Evolutionary conservation across 1,139 yeast genomes (phyloP).

Genomic region (Candida glucosophila): DNA sequence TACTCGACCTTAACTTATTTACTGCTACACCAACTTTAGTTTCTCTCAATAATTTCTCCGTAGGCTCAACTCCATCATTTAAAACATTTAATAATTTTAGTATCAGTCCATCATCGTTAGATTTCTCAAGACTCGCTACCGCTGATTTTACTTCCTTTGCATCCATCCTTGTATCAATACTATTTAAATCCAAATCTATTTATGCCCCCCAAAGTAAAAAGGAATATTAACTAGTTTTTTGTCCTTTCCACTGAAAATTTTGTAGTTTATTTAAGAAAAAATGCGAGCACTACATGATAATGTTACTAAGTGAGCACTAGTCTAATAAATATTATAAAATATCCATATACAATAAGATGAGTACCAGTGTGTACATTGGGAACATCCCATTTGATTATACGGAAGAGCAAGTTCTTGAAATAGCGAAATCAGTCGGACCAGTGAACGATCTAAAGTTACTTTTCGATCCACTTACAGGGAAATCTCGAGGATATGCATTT

Average conservation of each 20-base stretch:
- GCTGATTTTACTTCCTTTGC: slow-evolving; percentile 65
- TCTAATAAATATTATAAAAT: too few relatives aligned
- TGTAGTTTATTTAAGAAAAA: too few relatives aligned
- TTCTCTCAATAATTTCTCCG: slow-evolving; percentile 76
- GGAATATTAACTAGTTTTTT: too few relatives aligned
- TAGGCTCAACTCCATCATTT: slow-evolving; percentile 69
- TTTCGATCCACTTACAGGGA: slow-evolving; percentile 85
- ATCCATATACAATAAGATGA: too few relatives aligned
- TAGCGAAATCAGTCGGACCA: slow-evolving; percentile 80
- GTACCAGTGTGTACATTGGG: slow-evolving; percentile 26
- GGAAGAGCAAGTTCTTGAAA: slow-evolving; percentile 80
- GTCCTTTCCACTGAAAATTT: too few relatives aligned
- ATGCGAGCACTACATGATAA: too few relatives aligned
- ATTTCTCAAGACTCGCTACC: slow-evolving; percentile 65
- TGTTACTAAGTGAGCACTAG: too few relatives aligned
- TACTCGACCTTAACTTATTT: slow-evolving; percentile 71
- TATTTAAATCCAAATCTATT: too few relatives aligned
- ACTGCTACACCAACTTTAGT: slow-evolving; percentile 99
- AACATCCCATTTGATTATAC: slow-evolving; percentile 46
- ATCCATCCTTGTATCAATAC: too few relatives aligned
- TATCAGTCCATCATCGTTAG: slow-evolving; percentile 58
- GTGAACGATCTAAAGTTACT: slow-evolving; percentile 67
- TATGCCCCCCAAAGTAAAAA: too few relatives aligned
- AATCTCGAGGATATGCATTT: slow-evolving; percentile 85
- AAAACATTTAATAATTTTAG: slow-evolving; percentile 59